Evolutionary conservation across 805 yeast genomes (phyloP).

Genomic region (Cyberlindnera euphorbiiphila): DNA sequence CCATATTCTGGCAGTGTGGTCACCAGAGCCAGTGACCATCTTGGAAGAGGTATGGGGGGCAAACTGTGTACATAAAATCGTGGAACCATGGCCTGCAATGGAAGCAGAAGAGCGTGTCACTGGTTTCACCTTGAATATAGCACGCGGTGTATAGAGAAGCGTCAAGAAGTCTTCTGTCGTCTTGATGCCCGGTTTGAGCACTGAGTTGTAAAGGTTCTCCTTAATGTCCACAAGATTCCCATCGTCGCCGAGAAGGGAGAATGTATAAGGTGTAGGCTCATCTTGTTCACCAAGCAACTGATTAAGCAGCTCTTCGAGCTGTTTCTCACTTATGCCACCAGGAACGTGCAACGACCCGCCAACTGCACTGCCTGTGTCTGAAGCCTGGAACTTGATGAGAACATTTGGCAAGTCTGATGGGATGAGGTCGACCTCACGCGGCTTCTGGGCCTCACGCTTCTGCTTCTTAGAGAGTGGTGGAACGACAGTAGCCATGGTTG

Average conservation of each 20-base stretch:
- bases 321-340: slow-evolving; percentile 78
- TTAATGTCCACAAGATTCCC: slow-evolving; percentile 63
- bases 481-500: slow-evolving; percentile 77
- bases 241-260: slow-evolving; percentile 57
- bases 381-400: slow-evolving; percentile 82
- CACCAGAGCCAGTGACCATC: slow-evolving; percentile 96
- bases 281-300: slow-evolving; percentile 66
- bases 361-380: slow-evolving; percentile 83
- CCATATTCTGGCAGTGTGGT: slow-evolving; percentile 94
- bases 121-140: slow-evolving; percentile 88
- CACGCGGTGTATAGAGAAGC: slow-evolving; percentile 88
- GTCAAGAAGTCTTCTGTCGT: slow-evolving; percentile 93
- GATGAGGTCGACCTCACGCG: slow-evolving; percentile 65
- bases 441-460: slow-evolving; percentile 76
- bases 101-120: slow-evolving; percentile 90
- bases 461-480: slow-evolving; percentile 95
- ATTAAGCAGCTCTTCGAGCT: slow-evolving; percentile 83
- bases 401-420: slow-evolving; percentile 86
- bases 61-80: slow-evolving; percentile 87
- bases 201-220: slow-evolving; percentile 72
- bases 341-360: slow-evolving; percentile 91
- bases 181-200: slow-evolving; percentile 80
- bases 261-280: slow-evolving; percentile 80
- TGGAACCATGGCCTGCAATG: slow-evolving; percentile 92
- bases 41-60: slow-evolving; percentile 84